phyloP scores from a whole-genome alignment of 2,329 filamentous ascomycete species.

The Fusarium sterilihyphosum region DNA sequence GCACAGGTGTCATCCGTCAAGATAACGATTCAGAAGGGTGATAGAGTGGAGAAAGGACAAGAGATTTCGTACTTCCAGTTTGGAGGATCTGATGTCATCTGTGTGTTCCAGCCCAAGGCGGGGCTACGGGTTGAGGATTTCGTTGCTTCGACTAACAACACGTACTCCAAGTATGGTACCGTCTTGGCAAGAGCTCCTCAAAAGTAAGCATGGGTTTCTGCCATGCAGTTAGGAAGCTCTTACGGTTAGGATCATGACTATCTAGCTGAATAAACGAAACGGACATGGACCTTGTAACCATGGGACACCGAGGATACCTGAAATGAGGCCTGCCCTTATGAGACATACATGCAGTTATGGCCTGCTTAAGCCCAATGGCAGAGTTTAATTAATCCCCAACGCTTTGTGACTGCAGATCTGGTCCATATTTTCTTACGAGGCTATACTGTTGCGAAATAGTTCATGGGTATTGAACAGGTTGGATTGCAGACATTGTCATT shows the following conservation, averaged over 20 bases:
- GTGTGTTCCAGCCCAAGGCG: slow-evolving; percentile 2
- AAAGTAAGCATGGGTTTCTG: neutral
- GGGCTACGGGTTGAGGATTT: neutral
- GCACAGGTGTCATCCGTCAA: neutral
- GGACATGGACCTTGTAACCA: neutral
- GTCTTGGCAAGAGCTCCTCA: neutral
- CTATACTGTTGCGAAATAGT: slow-evolving; percentile 75
- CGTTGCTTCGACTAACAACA: neutral
- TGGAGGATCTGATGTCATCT: slow-evolving; percentile 12
- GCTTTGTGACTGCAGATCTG: neutral
- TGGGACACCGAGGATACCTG: too few species aligned
- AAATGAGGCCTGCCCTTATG: neutral
- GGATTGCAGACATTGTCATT: slow-evolving; percentile 51
- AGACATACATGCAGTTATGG: neutral
- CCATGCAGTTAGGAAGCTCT: rapidly evolving
- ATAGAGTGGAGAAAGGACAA: neutral
- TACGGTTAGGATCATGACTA: rapidly evolving
- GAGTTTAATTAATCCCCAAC: neutral
- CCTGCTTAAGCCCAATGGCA: neutral
- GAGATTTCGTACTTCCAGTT: slow-evolving; percentile 16
- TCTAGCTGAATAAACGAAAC: neutral
- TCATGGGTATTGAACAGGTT: slow-evolving; percentile 79
- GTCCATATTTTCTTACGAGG: rapidly evolving
- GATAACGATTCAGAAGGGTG: neutral
- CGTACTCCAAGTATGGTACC: slow-evolving; percentile 11